phyloP scores from a whole-genome alignment of 2,329 filamentous ascomycete genomes.

The Stenocarpella maydis region DNA sequence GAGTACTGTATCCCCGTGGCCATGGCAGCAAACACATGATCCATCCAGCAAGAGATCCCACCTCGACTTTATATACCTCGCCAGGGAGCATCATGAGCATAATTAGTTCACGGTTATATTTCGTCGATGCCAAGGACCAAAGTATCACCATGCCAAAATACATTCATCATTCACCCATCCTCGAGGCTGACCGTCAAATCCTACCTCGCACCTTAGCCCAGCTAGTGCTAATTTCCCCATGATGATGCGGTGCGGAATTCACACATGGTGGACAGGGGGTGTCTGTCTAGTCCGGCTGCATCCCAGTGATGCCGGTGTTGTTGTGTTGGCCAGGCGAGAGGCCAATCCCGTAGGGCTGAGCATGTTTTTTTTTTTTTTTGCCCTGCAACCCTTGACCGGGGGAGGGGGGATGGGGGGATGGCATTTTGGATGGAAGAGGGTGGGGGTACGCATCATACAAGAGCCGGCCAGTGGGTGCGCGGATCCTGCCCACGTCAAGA shows the following conservation, averaged over 20 bases:
- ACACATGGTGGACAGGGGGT: constrained; percentile 13
- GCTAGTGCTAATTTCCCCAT: neutral
- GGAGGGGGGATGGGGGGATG: no score
- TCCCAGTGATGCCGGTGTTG: neutral
- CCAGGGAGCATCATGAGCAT: neutral
- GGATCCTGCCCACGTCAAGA: neutral
- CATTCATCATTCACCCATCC: neutral
- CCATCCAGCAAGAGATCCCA: no score
- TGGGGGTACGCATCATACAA: neutral
- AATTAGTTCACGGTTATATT: neutral
- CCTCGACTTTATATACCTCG: neutral
- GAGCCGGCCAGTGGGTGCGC: neutral
- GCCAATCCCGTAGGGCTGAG: constrained; percentile 14
- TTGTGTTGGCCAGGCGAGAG: neutral
- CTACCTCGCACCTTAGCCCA: neutral
- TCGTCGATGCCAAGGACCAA: neutral
- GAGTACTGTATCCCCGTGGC: no score
- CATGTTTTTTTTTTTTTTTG: neutral
- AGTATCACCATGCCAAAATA: neutral
- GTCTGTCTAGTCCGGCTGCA: neutral
- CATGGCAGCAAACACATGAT: neutral
- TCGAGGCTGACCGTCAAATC: constrained; percentile 6
- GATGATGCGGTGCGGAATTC: neutral
- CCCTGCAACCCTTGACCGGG: neutral
- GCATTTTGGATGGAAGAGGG: neutral